Percentiles rank a stretch among this genome's conserved stretches.
These are phyloP conservation scores for Irpex sp. DNA, from an alignment of 1,284 basidiomycete genomes.

Conservation along the genomic window DNA sequence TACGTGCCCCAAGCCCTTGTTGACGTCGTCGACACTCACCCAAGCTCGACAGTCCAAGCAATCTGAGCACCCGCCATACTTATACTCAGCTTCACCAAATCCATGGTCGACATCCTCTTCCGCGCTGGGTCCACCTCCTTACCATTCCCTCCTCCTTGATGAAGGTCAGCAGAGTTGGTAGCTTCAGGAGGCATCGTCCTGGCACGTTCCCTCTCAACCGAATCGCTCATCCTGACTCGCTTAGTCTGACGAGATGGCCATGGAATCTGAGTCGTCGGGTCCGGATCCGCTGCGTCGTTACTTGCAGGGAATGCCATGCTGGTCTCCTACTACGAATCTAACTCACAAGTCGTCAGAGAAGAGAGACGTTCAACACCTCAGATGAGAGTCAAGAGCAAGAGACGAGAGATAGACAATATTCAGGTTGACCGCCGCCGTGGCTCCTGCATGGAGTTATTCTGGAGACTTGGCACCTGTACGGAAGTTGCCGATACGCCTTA, in stretches of 20 bases:
- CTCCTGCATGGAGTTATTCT: too few species aligned
- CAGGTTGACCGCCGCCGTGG: too few species aligned
- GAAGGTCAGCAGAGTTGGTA: not conserved
- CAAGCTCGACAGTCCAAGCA: slow-evolving; percentile 87
- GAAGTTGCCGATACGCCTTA: too few species aligned
- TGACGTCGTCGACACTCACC: slow-evolving; percentile 40
- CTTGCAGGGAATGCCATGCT: slow-evolving; percentile 48
- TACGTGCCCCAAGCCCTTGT: too few species aligned
- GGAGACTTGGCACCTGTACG: too few species aligned
- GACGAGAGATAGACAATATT: not conserved
- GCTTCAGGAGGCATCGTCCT: not conserved
- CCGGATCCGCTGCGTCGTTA: slow-evolving; percentile 51
- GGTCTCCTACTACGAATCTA: not conserved
- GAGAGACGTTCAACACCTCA: not conserved
- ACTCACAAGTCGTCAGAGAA: not conserved
- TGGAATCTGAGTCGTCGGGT: slow-evolving; percentile 68
- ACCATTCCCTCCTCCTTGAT: slow-evolving; percentile 14
- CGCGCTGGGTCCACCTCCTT: slow-evolving; percentile 15
- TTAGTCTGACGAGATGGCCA: slow-evolving; percentile 49
- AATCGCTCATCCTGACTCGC: slow-evolving; percentile 14
- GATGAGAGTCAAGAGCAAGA: not conserved
- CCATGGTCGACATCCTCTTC: slow-evolving; percentile 55
- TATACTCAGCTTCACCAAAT: slow-evolving; percentile 71
- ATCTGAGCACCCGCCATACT: slow-evolving; percentile 92
- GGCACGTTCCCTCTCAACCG: slow-evolving; percentile 8